These are phyloP conservation scores for Cladosporium colombiae DNA, from an alignment of 2,329 filamentous ascomycete genomes.

Conservation along the genomic window DNA sequence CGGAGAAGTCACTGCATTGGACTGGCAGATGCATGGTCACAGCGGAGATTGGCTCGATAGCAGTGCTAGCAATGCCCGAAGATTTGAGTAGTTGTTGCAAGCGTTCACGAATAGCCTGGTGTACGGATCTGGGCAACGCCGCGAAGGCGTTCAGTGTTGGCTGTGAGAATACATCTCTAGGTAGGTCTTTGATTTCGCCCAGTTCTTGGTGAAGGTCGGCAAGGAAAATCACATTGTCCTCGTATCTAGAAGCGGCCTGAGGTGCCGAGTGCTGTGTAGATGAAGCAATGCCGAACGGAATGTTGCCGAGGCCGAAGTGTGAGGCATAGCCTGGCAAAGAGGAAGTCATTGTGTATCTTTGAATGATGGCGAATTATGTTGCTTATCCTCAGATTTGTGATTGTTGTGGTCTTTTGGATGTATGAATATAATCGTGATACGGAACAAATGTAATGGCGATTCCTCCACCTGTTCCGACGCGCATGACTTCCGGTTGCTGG, in stretches of 20 bases:
- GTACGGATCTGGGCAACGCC: conserved; percentile 41
- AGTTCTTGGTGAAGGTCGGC: conserved; percentile 21
- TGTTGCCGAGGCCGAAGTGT: conserved; percentile 56
- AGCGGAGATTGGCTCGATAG: conserved; percentile 40
- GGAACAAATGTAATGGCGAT: background rate
- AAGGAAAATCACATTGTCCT: conserved; percentile 56
- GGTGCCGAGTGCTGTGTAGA: conserved; percentile 40
- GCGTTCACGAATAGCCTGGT: conserved; percentile 39
- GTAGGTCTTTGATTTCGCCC: conserved; percentile 21
- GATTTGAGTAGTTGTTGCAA: conserved; percentile 40
- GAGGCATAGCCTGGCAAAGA: conserved; percentile 27
- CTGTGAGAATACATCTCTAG: conserved; percentile 34
- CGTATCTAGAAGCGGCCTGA: conserved; percentile 54
- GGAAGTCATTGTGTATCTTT: conserved; percentile 19
- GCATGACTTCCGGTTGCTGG: background rate
- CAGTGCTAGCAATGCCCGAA: conserved; percentile 27
- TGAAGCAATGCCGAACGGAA: conserved; percentile 57
- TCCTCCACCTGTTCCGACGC: conserved; percentile 8
- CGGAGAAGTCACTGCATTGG: conserved; percentile 57
- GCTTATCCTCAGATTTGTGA: background rate
- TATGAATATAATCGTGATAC: background rate
- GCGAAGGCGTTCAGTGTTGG: conserved; percentile 53
- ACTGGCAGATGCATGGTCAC: conserved; percentile 59
- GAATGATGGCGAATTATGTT: background rate
- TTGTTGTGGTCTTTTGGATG: background rate